Conservation (phyloP, 1,284 basidiomycete species). For the Cryptococcus hybrid region DNA sequence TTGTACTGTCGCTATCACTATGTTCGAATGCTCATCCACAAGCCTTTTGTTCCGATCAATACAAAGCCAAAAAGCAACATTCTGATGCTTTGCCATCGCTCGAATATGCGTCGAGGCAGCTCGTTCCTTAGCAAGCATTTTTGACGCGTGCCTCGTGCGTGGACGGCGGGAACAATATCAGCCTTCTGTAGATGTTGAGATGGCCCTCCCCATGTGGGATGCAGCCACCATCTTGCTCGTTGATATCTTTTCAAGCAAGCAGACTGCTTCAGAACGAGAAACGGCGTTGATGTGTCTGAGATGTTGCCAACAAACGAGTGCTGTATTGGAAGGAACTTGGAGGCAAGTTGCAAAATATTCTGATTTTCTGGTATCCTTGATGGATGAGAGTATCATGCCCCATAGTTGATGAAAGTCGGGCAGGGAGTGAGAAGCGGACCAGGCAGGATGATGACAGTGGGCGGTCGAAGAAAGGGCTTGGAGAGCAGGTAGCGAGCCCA, state of each 20-base stretch:
- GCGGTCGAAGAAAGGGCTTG: constrained; percentile 6
- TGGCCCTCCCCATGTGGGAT: constrained; percentile 57
- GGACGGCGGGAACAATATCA: constrained; percentile 37
- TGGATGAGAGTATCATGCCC: constrained; percentile 15
- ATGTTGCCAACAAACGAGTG: constrained; percentile 64
- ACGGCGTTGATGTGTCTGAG: constrained; percentile 68
- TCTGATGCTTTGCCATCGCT: constrained; percentile 60
- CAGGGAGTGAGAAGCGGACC: too few species aligned
- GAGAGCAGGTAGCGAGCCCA: not conserved
- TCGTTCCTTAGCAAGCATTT: constrained; percentile 69
- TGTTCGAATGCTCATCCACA: constrained; percentile 66
- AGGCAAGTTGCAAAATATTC: constrained; percentile 46
- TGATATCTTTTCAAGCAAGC: constrained; percentile 69
- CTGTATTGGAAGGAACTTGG: constrained; percentile 57
- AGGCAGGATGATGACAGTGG: not conserved
- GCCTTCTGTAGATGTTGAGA: constrained; percentile 22
- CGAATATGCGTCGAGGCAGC: constrained; percentile 80
- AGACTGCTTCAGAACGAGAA: constrained; percentile 59
- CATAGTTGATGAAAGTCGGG: too few species aligned
- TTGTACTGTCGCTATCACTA: constrained; percentile 70
- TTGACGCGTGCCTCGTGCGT: constrained; percentile 54
- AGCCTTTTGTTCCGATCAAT: constrained; percentile 68
- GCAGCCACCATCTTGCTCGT: constrained; percentile 67
- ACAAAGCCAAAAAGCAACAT: constrained; percentile 33
- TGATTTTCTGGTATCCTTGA: constrained; percentile 33